Conservation (phyloP, 2,329 filamentous ascomycete genomes). For the Exophiala lecanii-corni region DNA sequence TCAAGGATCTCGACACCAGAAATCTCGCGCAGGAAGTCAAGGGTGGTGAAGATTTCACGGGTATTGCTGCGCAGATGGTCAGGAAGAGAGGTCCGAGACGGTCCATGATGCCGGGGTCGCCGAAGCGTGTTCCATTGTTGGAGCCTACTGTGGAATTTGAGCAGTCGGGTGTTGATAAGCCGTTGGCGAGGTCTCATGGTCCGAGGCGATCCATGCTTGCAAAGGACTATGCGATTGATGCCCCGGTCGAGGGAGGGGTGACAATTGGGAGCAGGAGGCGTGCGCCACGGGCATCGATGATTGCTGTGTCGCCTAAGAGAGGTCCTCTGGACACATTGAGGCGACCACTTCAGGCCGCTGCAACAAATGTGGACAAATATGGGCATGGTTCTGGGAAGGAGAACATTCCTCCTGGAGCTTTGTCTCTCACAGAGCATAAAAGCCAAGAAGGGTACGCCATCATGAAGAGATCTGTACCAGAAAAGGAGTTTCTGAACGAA, state of each 20-base stretch:
- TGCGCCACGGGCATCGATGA: constrained; percentile 23
- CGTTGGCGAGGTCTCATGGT: too few relatives aligned
- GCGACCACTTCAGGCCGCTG: constrained; percentile 38
- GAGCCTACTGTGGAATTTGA: too few relatives aligned
- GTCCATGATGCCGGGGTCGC: constrained; percentile 37
- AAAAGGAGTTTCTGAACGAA: too few relatives aligned
- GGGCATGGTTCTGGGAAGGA: constrained; percentile 58
- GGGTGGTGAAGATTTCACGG: constrained; percentile 29
- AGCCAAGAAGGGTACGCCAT: too few relatives aligned
- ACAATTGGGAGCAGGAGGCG: constrained; percentile 22
- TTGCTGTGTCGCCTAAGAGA: constrained; percentile 46
- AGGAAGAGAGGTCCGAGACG: constrained; percentile 31
- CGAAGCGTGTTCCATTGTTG: constrained; percentile 48
- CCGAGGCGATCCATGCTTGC: neutral
- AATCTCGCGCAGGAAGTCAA: neutral
- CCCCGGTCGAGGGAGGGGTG: neutral
- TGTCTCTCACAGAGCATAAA: too few relatives aligned
- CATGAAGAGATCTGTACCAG: too few relatives aligned
- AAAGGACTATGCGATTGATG: neutral
- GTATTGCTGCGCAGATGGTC: constrained; percentile 33
- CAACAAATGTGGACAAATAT: constrained; percentile 41
- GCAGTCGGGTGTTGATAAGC: too few relatives aligned
- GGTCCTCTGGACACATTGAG: constrained; percentile 45
- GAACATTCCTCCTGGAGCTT: constrained; percentile 56
- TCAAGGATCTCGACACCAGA: constrained; percentile 29